Evolutionary conservation across 257 asterid genomes (phyloP).

Genomic region (Parsonsia alboflavescens): DNA sequence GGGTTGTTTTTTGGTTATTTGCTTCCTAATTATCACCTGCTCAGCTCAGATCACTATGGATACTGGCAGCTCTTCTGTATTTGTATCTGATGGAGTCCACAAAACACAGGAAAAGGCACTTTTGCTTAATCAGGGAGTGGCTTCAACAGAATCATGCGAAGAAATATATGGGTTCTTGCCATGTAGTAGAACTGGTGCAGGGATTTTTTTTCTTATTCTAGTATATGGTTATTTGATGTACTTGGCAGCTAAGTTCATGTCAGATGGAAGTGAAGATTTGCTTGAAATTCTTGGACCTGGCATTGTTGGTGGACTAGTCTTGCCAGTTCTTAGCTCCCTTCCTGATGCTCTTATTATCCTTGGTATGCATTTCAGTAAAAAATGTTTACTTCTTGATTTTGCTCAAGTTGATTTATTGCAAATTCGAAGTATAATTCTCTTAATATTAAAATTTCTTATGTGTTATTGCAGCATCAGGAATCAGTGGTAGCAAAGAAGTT

Average conservation of each 20-base stretch:
- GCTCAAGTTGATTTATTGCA: not conserved
- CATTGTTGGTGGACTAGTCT: slow-evolving; percentile 53
- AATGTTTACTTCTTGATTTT: not conserved
- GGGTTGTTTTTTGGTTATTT: not conserved
- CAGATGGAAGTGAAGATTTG: slow-evolving; percentile 49
- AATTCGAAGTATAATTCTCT: too few relatives aligned
- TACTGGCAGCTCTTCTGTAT: not conserved
- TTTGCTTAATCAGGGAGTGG: slow-evolving; percentile 20
- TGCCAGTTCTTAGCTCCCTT: slow-evolving; percentile 51
- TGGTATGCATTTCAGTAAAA: slow-evolving; percentile 23
- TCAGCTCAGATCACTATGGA: not conserved
- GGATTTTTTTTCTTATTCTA: slow-evolving; percentile 46
- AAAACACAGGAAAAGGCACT: slow-evolving; percentile 4
- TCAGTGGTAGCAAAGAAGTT: slow-evolving; percentile 38
- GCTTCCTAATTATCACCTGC: not conserved
- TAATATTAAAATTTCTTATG: not conserved
- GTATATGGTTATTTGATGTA: slow-evolving; percentile 47
- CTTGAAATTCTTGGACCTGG: slow-evolving; percentile 54
- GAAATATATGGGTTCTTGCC: slow-evolving; percentile 55
- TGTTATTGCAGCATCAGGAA: slow-evolving; percentile 33
- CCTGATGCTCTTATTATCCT: slow-evolving; percentile 57
- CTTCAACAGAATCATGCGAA: slow-evolving; percentile 26
- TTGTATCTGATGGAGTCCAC: slow-evolving; percentile 26
- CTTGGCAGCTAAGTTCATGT: slow-evolving; percentile 38
- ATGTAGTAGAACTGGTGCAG: slow-evolving; percentile 45